Evolutionary conservation across 495 filamentous ascomycete species (phyloP), one percentile per base, ranked within the genome.

Genomic region (Barbatosphaeria neglecta): DNA sequence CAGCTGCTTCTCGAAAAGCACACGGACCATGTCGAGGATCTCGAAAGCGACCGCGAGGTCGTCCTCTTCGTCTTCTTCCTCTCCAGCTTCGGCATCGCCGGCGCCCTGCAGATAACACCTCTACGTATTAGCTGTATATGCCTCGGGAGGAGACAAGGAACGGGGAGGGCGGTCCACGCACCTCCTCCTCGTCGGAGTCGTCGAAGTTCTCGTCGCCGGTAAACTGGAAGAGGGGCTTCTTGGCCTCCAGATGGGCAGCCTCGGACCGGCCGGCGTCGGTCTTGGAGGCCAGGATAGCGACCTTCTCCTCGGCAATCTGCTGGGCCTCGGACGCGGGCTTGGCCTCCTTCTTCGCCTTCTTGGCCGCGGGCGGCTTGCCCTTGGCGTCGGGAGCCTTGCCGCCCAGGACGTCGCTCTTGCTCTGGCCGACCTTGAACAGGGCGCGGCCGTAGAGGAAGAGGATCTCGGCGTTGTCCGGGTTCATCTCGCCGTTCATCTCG

Each of bases 151-250:
- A 45, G 22, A 20, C 35, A 27, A 27, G 23, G 15, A 37, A 45
- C 27, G 6, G 24, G 27, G 18, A 13, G 25, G 25, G 15, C 23
- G 52, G 3, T 59, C 61, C 27, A 63, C 67, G 18, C 78, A 48
- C 67, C 16, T 66, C 68, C 28, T 74, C 73, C 23, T 81, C 84
- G 22, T 89, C 87, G 1, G 81, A 82, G 41, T 87, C 83, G 28
- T 86, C 87, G 65, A 84, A 95, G 56, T 93, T 89, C 62, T 95
- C 90, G 53, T 96, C 92, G 37, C 93, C 93, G 1, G 81, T 85
- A 55, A 97, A 94, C 50, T 92, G 85, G 61, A 98, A 96, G 43
- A 84, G 77, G 1, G 86, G 76, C 61, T 88, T 90, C 49, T 70
- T 76, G 35, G 58, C 61, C 39, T 37, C 56, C 10, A 54, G 60